Percentiles rank a stretch among this genome's conserved stretches.
Conservation (phyloP, 1,139 yeast species). For the Suhomyces bribrorum region DNA sequence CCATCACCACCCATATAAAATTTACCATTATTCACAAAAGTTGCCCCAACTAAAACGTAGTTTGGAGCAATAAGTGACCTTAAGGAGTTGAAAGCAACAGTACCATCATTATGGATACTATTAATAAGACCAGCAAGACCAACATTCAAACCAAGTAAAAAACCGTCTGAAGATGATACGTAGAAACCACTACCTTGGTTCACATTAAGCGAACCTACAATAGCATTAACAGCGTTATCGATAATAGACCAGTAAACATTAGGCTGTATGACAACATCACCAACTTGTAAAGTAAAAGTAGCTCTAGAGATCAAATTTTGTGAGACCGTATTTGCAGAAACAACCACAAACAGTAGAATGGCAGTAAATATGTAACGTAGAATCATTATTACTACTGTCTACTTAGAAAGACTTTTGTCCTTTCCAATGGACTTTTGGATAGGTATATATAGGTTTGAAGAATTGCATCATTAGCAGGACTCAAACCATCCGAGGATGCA, state of each 20-base stretch:
- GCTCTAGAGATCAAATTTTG: too few relatives aligned
- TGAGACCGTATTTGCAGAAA: too few relatives aligned
- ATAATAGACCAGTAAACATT: conserved; percentile 18
- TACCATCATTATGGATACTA: conserved; percentile 15
- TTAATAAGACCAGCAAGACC: conserved; percentile 12
- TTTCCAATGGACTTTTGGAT: too few relatives aligned
- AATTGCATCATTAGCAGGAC: too few relatives aligned
- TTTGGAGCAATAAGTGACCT: conserved; percentile 12
- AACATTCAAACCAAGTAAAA: conserved; percentile 13
- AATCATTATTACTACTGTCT: too few relatives aligned
- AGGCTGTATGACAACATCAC: conserved; percentile 14
- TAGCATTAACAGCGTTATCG: conserved; percentile 13
- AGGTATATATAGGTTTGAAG: too few relatives aligned
- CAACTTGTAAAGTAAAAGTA: too few relatives aligned
- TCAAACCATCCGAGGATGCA: too few relatives aligned
- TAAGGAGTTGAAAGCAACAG: conserved; percentile 15
- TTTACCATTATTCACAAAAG: conserved; percentile 16
- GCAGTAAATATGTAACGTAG: too few relatives aligned
- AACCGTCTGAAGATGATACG: conserved; percentile 10
- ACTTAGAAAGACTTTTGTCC: too few relatives aligned
- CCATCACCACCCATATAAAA: conserved; percentile 16
- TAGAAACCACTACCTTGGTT: conserved; percentile 16
- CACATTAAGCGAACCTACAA: conserved; percentile 15
- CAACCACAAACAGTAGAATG: too few relatives aligned
- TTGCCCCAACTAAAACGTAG: conserved; percentile 11